Conservation (phyloP, 176 grass and related monocot species). For the Saccharum spontaneum region DNA sequence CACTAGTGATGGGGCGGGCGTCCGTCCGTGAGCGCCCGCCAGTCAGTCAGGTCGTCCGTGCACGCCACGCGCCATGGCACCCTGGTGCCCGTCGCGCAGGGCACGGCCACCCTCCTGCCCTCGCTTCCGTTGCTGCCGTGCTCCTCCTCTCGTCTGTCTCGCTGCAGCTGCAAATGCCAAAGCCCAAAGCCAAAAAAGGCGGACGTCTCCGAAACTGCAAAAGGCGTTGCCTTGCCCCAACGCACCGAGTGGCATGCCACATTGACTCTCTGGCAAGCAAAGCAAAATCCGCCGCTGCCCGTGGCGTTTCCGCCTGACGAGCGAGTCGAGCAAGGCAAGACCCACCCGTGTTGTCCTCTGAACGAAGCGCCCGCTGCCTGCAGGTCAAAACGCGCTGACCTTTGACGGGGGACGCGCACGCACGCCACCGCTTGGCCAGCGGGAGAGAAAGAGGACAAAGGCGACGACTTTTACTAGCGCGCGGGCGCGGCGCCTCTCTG, state of each 20-base stretch:
- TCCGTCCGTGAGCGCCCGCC: neutral
- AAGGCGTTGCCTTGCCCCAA: neutral
- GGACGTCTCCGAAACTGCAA: neutral
- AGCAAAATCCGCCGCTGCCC: too few species aligned
- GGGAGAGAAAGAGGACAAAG: too few species aligned
- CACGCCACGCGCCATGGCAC: neutral
- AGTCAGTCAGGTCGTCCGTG: neutral
- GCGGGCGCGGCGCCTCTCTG: too few species aligned
- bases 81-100: neutral
- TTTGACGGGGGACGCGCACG: too few species aligned
- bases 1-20: neutral
- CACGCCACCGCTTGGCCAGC: too few species aligned
- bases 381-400: too few species aligned
- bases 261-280: too few species aligned
- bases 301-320: too few species aligned
- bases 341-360: too few species aligned
- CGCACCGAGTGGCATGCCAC: neutral
- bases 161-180: neutral
- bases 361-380: too few species aligned
- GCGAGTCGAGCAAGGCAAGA: too few species aligned
- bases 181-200: neutral
- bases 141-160: neutral
- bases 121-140: neutral
- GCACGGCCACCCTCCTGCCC: neutral
- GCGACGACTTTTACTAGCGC: too few species aligned